A percentile compares a stretch with the other conserved stretches of the same genome.
Conservation (phyloP, 2,329 filamentous ascomycete genomes). For the Daldinia sp. region DNA sequence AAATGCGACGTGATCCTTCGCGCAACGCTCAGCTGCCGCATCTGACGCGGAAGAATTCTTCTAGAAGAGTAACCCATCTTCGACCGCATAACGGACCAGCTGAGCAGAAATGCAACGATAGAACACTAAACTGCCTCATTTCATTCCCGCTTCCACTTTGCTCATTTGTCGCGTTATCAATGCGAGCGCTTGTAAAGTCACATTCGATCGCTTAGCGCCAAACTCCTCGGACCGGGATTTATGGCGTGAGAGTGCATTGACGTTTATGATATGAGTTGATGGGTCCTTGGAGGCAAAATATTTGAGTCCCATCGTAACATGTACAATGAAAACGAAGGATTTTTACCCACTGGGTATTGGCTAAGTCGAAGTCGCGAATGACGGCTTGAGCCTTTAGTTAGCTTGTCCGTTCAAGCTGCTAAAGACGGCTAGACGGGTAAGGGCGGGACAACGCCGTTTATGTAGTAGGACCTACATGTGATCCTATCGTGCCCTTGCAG, state of each 20-base stretch:
- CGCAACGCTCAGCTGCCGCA: constrained; percentile 20
- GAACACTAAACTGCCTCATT: constrained; percentile 7
- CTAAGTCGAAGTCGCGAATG: neutral
- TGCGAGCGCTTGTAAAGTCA: constrained; percentile 8
- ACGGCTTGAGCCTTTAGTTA: neutral
- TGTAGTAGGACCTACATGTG: neutral
- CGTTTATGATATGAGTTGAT: neutral
- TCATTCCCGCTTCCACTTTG: neutral
- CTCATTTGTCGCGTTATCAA: neutral
- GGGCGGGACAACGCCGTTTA: neutral
- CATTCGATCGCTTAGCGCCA: constrained; percentile 18
- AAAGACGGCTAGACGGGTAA: constrained; percentile 1
- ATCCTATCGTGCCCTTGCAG: neutral
- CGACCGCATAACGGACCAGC: neutral
- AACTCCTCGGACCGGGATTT: constrained; percentile 11
- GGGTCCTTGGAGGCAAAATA: constrained; percentile 7
- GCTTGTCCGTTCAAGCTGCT: neutral
- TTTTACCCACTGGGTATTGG: neutral
- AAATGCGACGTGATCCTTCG: constrained; percentile 16
- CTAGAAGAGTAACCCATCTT: constrained; percentile 28
- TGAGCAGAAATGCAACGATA: constrained; percentile 8
- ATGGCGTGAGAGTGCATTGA: constrained; percentile 3
- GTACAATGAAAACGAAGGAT: neutral
- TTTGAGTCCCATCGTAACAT: neutral
- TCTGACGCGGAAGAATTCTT: constrained; percentile 30